A percentile compares a stretch with the other conserved stretches of the same genome.
These are phyloP conservation scores for Platanthera zijinensis DNA, from an alignment of 106 monocot species.

Conservation along the genomic window DNA sequence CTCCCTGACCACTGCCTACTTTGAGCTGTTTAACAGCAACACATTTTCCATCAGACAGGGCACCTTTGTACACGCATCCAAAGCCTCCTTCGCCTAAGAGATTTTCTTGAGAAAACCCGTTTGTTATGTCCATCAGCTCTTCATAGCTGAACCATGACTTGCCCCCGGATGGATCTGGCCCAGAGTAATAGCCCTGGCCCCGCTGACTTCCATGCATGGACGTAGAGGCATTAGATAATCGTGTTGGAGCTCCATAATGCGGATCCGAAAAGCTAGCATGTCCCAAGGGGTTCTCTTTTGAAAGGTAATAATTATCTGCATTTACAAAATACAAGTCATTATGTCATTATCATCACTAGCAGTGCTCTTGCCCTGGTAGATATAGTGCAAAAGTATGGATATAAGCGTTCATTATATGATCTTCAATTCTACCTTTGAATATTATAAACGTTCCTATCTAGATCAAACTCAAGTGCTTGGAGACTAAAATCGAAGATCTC, in stretches of 20 bases:
- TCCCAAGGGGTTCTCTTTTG: conserved; percentile 12
- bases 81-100: conserved; percentile 83
- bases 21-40: conserved; percentile 89
- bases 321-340: conserved; percentile 1
- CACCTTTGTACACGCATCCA: conserved; percentile 80
- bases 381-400: not conserved
- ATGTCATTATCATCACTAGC: not conserved
- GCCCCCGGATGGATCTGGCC: conserved; percentile 21
- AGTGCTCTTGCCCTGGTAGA: not conserved
- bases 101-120: conserved; percentile 54
- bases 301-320: conserved; percentile 40
- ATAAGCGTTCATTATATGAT: not conserved
- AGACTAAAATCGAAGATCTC: not conserved
- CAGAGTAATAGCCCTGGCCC: conserved; percentile 11
- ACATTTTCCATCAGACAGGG: conserved; percentile 47
- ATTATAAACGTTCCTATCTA: not conserved
- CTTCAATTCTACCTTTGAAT: not conserved
- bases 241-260: conserved; percentile 12
- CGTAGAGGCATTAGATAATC: conserved; percentile 12
- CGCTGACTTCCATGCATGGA: conserved; percentile 24
- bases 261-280: conserved; percentile 16
- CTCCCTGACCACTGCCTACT: conserved; percentile 78
- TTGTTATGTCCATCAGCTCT: conserved; percentile 53
- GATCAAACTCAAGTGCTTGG: not conserved
- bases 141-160: conserved; percentile 63